A percentile compares a stretch with the other conserved stretches of the same genome.
Conservation (phyloP, 176 grass and related monocot species). For the Alopecurus myosuroides region DNA sequence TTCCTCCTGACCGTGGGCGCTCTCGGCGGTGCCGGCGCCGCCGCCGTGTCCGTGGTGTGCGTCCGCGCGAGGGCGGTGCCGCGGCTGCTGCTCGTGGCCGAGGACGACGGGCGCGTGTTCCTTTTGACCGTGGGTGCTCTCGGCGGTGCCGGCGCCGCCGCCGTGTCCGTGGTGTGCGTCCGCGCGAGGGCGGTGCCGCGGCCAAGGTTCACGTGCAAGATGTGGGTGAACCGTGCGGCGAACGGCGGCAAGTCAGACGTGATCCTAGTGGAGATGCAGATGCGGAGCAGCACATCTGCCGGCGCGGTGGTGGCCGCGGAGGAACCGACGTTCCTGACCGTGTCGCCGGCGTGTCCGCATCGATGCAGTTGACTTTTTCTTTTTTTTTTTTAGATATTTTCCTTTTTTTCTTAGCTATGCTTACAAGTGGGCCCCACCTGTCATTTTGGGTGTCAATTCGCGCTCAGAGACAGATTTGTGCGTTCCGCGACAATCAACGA, state of each 20-base stretch:
- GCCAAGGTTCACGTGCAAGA: conserved; percentile 20
- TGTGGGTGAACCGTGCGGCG: conserved; percentile 12
- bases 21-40: too few relatives aligned
- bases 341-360: conserved; percentile 1
- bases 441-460: too few relatives aligned
- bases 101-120: conserved; percentile 4
- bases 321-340: not conserved
- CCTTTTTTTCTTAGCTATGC: too few relatives aligned
- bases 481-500: too few relatives aligned
- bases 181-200: not conserved
- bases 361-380: too few relatives aligned
- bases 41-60: too few relatives aligned
- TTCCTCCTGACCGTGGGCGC: too few relatives aligned
- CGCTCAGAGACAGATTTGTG: too few relatives aligned
- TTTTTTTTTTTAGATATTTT: too few relatives aligned
- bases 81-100: not conserved
- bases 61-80: not conserved
- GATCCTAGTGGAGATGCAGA: not conserved
- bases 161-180: too few relatives aligned
- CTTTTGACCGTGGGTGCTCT: conserved; percentile 9
- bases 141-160: too few relatives aligned
- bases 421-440: too few relatives aligned
- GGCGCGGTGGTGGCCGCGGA: not conserved
- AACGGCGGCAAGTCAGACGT: not conserved
- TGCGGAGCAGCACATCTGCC: not conserved